Evolutionary conservation across 768 basidiomycete genomes (phyloP).

Genomic region (Tephrocybe sp.): DNA sequence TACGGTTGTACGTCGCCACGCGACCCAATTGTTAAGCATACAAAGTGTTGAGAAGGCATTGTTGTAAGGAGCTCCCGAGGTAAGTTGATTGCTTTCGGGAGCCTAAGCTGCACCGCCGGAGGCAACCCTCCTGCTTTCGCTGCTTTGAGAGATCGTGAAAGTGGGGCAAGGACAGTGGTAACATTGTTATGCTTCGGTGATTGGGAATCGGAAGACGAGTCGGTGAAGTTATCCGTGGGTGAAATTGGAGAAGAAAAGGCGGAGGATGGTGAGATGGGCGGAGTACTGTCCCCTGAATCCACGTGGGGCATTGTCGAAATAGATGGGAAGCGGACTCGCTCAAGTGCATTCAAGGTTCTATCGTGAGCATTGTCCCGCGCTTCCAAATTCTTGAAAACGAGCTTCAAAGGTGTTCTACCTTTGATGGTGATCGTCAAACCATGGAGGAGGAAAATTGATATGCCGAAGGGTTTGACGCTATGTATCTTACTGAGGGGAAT

Average conservation of each 20-base stretch:
- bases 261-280: background rate
- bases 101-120: slow-evolving; percentile 21
- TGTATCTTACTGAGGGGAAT: slow-evolving; percentile 39
- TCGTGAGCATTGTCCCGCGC: slow-evolving; percentile 42
- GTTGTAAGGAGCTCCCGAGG: slow-evolving; percentile 30
- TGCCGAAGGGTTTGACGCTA: slow-evolving; percentile 31
- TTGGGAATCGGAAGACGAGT: background rate
- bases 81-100: slow-evolving; percentile 51
- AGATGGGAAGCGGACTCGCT: slow-evolving; percentile 10
- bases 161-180: slow-evolving; percentile 40
- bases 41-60: slow-evolving; percentile 46
- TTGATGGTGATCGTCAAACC: slow-evolving; percentile 44
- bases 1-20: slow-evolving; percentile 66
- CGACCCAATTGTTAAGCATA: slow-evolving; percentile 64
- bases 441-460: slow-evolving; percentile 23
- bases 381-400: slow-evolving; percentile 43
- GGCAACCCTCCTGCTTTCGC: slow-evolving; percentile 27
- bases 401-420: slow-evolving; percentile 42
- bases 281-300: background rate
- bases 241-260: background rate
- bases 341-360: slow-evolving; percentile 25
- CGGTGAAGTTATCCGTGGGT: background rate
- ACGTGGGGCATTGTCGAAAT: slow-evolving; percentile 3
- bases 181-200: slow-evolving; percentile 22
- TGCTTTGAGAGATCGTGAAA: slow-evolving; percentile 36